Evolutionary conservation across 2,329 filamentous ascomycete genomes (phyloP), one percentile per base, ranked within the genome.

Genomic region (Colletotrichum destructivum): DNA sequence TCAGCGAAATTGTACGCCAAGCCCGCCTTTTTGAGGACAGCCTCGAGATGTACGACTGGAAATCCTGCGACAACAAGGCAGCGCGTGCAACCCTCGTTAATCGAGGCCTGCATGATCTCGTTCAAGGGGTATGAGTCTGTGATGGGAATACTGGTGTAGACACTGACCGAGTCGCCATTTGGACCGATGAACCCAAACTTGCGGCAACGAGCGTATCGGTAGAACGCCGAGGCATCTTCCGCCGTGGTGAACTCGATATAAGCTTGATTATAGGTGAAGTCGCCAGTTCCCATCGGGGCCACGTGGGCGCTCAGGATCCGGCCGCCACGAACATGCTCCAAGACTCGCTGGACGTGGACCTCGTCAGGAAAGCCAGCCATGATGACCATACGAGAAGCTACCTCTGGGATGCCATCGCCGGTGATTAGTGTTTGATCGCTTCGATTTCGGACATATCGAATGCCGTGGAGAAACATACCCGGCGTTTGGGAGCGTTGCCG

Each of bases 251-350:
- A 73, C 42, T 65, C 57, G 23, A 73, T 54, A 16, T 66, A 62
- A 16, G 71, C 73, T 16, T 62, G 16, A 6, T 44, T 65, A 54
- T 57, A 54, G 0, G 31, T 38, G 15, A 38, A 40, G 8, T 51
- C 54, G n/a, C 59, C 65, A 23, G 52, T n/a, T n/a, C 59, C 51
- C 42, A 68, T 44, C 1, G 31, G 54, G 9, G 49, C n/a, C 3
- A 56, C 44, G 18, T 65, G 54, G 21, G 73, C 71, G 6, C 63
- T 71, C 46, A 74, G 49, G 18, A 74, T 56, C 6, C 38, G 51
- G 18, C 71, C 71, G 4, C 71, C 71, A 6, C 66, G 67, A 23
- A 74, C 60, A 26, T 74, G 71, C 16, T 71, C 60, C 21, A 74
- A 42, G 31, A 73, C 54, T 15, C 49, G 49, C 35, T 66, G 55